Evolutionary conservation across 116 monocot genomes (phyloP).

Genomic region (Dioscorea cayenensis): DNA sequence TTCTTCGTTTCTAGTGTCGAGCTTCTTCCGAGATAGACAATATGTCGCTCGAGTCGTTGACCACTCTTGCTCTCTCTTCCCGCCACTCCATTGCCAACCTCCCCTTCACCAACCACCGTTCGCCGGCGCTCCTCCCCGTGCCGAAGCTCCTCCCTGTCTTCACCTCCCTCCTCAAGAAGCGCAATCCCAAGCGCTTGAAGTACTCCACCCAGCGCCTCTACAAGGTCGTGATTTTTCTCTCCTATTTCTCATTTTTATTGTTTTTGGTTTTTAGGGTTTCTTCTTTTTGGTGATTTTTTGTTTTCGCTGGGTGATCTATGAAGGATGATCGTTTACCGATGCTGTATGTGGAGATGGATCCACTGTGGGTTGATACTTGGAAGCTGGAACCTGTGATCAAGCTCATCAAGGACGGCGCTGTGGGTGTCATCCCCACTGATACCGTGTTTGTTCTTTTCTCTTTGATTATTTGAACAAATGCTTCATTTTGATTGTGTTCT

Average conservation of each 20-base stretch:
- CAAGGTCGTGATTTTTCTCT: conserved; percentile 36
- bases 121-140: background rate
- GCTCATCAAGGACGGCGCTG: conserved; percentile 72
- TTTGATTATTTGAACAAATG: background rate
- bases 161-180: conserved; percentile 32
- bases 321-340: conserved; percentile 35
- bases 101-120: background rate
- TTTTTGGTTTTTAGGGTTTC: background rate
- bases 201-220: conserved; percentile 63
- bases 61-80: conserved; percentile 24
- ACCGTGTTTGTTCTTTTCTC: conserved; percentile 46
- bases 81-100: conserved; percentile 16
- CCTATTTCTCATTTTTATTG: background rate
- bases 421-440: conserved; percentile 90
- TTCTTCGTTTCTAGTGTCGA: too few relatives aligned
- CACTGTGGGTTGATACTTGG: conserved; percentile 53
- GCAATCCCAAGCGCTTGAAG: conserved; percentile 86
- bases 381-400: conserved; percentile 76
- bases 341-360: conserved; percentile 80
- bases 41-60: conserved; percentile 23
- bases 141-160: background rate
- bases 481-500: background rate
- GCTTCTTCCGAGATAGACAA: background rate
- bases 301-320: conserved; percentile 7
- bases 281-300: conserved; percentile 1